These are phyloP conservation scores for Neofusicoccum cordaticola DNA, from an alignment of 2,329 filamentous ascomycete species.

Conservation along the genomic window DNA sequence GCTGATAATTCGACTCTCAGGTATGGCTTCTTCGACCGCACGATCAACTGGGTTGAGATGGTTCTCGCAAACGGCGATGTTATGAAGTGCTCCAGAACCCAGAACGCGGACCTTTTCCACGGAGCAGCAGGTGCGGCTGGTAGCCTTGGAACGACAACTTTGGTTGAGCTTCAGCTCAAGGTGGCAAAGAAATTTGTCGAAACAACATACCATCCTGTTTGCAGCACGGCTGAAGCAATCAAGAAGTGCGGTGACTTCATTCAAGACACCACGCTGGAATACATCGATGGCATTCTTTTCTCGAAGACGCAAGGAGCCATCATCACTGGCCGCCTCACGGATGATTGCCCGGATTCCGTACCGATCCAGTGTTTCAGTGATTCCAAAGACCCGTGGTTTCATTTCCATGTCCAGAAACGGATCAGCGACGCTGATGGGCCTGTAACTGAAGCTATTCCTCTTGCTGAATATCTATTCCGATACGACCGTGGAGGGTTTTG, in stretches of 20 bases:
- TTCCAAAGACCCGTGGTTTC: conserved; percentile 51
- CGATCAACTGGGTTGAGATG: conserved; percentile 62
- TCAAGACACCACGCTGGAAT: conserved; percentile 30
- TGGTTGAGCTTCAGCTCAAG: conserved; percentile 48
- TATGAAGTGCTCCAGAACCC: conserved; percentile 52
- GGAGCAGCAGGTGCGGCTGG: conserved; percentile 67
- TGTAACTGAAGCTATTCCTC: conserved; percentile 56
- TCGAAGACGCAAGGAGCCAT: conserved; percentile 43
- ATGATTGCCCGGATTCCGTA: background rate
- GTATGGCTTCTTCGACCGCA: conserved; percentile 55
- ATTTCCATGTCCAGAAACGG: conserved; percentile 38
- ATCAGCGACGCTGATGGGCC: background rate
- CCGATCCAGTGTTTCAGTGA: conserved; percentile 3
- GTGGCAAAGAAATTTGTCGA: background rate
- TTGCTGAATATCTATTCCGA: conserved; percentile 67
- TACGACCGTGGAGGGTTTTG: conserved; percentile 70
- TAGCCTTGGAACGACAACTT: conserved; percentile 63
- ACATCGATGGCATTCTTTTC: conserved; percentile 52
- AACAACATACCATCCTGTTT: conserved; percentile 5
- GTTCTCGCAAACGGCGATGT: conserved; percentile 61
- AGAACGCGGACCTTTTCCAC: conserved; percentile 60
- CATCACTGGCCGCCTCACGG: conserved; percentile 44
- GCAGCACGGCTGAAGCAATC: background rate
- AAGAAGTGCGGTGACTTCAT: too few relatives aligned
- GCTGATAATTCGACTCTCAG: too few relatives aligned